phyloP scores from a whole-genome alignment of 2,329 filamentous ascomycete species.

The Paracoccidioides lutzii region DNA sequence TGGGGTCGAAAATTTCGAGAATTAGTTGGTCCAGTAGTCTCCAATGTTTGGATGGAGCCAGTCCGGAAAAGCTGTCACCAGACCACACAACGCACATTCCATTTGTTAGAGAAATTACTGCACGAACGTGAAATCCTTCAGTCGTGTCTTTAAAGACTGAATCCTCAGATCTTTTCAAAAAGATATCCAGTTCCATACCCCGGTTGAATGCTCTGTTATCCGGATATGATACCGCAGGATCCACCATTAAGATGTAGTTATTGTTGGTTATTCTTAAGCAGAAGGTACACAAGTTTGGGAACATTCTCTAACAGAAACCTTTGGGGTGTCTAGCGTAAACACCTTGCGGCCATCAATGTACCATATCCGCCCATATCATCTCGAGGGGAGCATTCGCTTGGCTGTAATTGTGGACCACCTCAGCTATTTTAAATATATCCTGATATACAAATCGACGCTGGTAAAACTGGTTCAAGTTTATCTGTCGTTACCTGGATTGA shows the following conservation, averaged over 20 bases:
- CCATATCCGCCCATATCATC: conserved; percentile 25
- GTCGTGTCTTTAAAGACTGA: conserved; percentile 30
- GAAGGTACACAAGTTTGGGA: conserved; percentile 48
- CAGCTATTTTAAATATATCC: conserved; percentile 25
- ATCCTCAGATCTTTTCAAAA: conserved; percentile 41
- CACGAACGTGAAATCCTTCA: neutral
- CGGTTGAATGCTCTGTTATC: conserved; percentile 43
- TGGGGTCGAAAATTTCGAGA: conserved; percentile 47
- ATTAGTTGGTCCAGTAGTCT: conserved; percentile 53
- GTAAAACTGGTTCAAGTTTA: conserved; percentile 25
- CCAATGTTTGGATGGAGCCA: conserved; percentile 53
- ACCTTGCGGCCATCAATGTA: conserved; percentile 19
- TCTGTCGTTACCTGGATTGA: neutral
- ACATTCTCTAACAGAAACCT: conserved; percentile 49
- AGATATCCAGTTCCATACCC: conserved; percentile 42
- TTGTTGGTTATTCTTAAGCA: conserved; percentile 51
- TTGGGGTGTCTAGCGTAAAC: conserved; percentile 27
- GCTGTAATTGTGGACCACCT: conserved; percentile 23
- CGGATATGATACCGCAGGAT: conserved; percentile 34
- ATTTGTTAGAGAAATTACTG: neutral
- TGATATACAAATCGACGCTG: conserved; percentile 49
- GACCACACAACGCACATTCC: conserved; percentile 55
- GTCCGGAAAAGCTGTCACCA: conserved; percentile 56
- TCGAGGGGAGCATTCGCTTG: conserved; percentile 21
- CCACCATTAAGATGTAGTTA: conserved; percentile 60